Conservation (phyloP, 768 basidiomycete species). For the Boletus insuetus region DNA sequence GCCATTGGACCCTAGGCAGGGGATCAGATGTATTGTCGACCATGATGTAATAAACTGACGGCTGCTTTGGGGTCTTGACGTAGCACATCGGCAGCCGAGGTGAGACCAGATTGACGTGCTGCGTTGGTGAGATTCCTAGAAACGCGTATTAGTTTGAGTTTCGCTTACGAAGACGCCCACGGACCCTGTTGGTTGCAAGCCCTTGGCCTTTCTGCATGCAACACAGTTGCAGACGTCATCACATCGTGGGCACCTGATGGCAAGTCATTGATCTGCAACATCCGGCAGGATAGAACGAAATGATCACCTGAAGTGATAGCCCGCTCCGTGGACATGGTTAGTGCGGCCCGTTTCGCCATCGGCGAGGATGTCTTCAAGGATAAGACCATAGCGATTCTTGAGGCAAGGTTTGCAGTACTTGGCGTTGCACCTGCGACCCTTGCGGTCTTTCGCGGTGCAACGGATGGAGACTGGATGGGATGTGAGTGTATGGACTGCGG, state of each 20-base stretch:
- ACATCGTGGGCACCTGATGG: slow-evolving; percentile 65
- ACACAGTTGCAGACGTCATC: slow-evolving; percentile 65
- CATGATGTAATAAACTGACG: slow-evolving; percentile 19
- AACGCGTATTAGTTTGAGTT: slow-evolving; percentile 6
- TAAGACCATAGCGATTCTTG: slow-evolving; percentile 58
- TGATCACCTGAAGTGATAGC: slow-evolving; percentile 54
- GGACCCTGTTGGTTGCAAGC: slow-evolving; percentile 59
- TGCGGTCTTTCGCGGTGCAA: slow-evolving; percentile 36
- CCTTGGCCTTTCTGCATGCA: slow-evolving; percentile 60
- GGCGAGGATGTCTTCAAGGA: slow-evolving; percentile 42
- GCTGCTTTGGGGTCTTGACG: slow-evolving; percentile 31
- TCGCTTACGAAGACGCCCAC: slow-evolving; percentile 15
- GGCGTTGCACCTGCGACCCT: slow-evolving; percentile 45
- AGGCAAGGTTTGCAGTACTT: slow-evolving; percentile 68
- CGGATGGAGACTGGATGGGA: slow-evolving; percentile 31
- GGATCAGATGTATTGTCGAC: slow-evolving; percentile 5
- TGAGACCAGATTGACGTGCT: slow-evolving; percentile 37
- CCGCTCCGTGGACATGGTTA: slow-evolving; percentile 29
- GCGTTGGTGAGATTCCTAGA: slow-evolving; percentile 38
- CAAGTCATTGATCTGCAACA: slow-evolving; percentile 13
- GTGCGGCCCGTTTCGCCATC: slow-evolving; percentile 29
- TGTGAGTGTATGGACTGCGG: slow-evolving; percentile 7
- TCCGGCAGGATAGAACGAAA: slow-evolving; percentile 4
- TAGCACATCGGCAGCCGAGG: slow-evolving; percentile 39
- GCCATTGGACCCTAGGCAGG: slow-evolving; percentile 28